Conservation (phyloP, 352 stramenopile genomes). For the Phytophthora capsici region DNA sequence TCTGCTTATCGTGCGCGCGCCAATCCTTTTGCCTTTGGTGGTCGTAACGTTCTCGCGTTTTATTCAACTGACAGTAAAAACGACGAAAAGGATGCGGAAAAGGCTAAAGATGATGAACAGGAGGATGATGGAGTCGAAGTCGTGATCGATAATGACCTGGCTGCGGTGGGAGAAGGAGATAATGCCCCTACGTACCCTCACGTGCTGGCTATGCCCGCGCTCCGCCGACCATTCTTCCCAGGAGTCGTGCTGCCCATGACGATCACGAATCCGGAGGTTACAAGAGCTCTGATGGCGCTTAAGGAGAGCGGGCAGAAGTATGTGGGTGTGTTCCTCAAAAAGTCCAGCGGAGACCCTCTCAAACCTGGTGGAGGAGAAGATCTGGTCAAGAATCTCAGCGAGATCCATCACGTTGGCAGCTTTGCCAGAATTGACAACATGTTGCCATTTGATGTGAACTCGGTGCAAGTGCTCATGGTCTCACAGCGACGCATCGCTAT, state of each 20-base stretch:
- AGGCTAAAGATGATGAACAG: conserved; percentile 31
- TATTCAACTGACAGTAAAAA: conserved; percentile 42
- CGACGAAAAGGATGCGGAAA: conserved; percentile 31
- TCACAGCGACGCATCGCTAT: conserved; percentile 90
- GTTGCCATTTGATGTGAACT: conserved; percentile 77
- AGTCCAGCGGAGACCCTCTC: conserved; percentile 48
- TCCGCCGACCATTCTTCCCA: conserved; percentile 83
- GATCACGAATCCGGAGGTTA: conserved; percentile 86
- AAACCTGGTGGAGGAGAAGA: conserved; percentile 69
- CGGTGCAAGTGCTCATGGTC: conserved; percentile 86
- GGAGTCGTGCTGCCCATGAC: conserved; percentile 87
- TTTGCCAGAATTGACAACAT: conserved; percentile 97
- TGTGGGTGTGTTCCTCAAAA: conserved; percentile 95
- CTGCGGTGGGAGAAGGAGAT: conserved; percentile 68
- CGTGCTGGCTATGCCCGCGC: conserved; percentile 78
- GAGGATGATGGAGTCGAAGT: conserved; percentile 38
- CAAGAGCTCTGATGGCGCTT: conserved; percentile 89
- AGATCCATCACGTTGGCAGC: conserved; percentile 96
- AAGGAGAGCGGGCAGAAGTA: conserved; percentile 90
- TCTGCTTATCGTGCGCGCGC: neutral
- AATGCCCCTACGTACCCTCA: conserved; percentile 73
- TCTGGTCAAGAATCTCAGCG: conserved; percentile 91
- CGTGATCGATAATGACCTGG: conserved; percentile 66
- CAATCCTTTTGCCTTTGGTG: conserved; percentile 18
- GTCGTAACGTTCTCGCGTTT: conserved; percentile 19